Percentiles rank a stretch among this genome's conserved stretches.
Evolutionary conservation across 2,329 filamentous ascomycete species (phyloP).

Genomic region (Neurospora sp.): DNA sequence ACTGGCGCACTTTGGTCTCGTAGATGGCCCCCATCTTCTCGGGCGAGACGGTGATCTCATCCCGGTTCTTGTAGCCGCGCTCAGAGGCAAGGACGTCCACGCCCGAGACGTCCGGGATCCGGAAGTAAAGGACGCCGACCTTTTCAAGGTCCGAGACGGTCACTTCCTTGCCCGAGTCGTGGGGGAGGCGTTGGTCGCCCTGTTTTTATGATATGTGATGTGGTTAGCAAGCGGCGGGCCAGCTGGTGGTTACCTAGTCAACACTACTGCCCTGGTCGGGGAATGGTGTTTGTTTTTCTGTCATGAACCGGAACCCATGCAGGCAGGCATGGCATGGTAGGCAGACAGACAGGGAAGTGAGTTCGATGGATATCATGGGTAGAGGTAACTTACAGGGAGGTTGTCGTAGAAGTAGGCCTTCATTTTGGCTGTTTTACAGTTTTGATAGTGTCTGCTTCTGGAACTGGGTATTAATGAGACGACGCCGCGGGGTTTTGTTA

Average conservation of each 20-base stretch:
- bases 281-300: neutral
- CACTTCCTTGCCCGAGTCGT: slow-evolving; percentile 72
- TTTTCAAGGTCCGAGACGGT: slow-evolving; percentile 53
- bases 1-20: slow-evolving; percentile 85
- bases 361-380: neutral
- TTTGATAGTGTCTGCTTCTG: neutral
- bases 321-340: neutral
- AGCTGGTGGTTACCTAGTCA: slow-evolving; percentile 2
- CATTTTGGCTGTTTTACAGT: slow-evolving; percentile 30
- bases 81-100: slow-evolving; percentile 66
- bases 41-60: slow-evolving; percentile 84
- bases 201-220: slow-evolving; percentile 25
- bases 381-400: slow-evolving; percentile 32
- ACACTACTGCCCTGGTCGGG: neutral
- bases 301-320: neutral
- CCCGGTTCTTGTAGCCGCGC: slow-evolving; percentile 86
- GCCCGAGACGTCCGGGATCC: slow-evolving; percentile 49
- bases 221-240: no score
- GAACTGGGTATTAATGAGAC: neutral
- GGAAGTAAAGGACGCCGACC: slow-evolving; percentile 73
- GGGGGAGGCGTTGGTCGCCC: slow-evolving; percentile 88
- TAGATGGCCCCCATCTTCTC: slow-evolving; percentile 76
- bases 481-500: neutral
- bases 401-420: slow-evolving; percentile 50
- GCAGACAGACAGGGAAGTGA: neutral